Percentiles rank a stretch among this genome's conserved stretches.
phyloP scores from a whole-genome alignment of 352 stramenopile species.

The Globisporangium yorkense region DNA sequence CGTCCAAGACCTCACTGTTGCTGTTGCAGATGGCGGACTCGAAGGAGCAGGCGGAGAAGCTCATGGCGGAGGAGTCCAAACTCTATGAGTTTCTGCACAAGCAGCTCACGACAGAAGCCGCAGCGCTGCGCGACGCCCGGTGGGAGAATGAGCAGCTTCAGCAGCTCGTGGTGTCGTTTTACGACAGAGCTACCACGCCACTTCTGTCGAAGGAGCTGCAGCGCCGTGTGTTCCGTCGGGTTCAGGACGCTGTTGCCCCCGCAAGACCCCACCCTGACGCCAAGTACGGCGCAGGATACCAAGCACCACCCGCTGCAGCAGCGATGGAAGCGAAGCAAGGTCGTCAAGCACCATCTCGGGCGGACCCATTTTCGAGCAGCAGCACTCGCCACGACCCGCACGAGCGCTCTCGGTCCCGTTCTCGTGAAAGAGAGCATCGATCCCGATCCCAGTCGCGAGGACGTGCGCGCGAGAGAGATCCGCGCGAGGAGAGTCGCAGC shows the following conservation, averaged over 20 bases:
- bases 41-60: slow-evolving; percentile 14
- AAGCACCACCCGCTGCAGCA: neutral
- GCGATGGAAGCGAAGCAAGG: neutral
- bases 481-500: slow-evolving; percentile 12
- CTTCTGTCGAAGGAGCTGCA: slow-evolving; percentile 27
- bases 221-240: slow-evolving; percentile 11
- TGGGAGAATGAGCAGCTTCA: slow-evolving; percentile 9
- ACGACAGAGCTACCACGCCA: slow-evolving; percentile 20
- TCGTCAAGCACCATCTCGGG: too few relatives aligned
- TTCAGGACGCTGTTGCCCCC: slow-evolving; percentile 14
- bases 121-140: slow-evolving; percentile 5
- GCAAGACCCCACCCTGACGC: slow-evolving; percentile 5
- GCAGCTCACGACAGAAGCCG: slow-evolving; percentile 15
- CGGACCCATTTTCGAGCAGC: neutral
- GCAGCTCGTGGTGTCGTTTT: slow-evolving; percentile 8
- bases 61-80: slow-evolving; percentile 17
- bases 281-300: slow-evolving; percentile 16
- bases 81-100: slow-evolving; percentile 27
- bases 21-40: slow-evolving; percentile 22
- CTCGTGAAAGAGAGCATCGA: slow-evolving; percentile 1
- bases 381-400: neutral
- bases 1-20: neutral
- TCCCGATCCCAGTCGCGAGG: too few relatives aligned
- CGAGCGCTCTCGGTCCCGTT: slow-evolving; percentile 2
- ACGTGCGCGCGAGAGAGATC: slow-evolving; percentile 6